Conservation (phyloP, 2,329 filamentous ascomycete species). For the Colletotrichum spinosum region DNA sequence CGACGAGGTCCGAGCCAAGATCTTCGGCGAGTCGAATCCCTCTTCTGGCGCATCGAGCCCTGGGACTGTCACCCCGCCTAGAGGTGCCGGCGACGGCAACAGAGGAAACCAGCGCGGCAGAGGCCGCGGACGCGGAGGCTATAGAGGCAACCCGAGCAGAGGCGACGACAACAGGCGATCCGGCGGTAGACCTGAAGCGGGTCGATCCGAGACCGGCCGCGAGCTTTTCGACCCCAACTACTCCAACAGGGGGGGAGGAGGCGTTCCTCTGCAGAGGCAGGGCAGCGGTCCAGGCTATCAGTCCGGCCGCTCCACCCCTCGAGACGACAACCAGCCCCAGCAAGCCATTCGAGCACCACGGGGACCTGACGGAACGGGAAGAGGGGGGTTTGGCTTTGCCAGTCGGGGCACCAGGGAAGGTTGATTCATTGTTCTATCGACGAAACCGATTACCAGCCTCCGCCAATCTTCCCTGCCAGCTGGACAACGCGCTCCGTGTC, state of each 20-base stretch:
- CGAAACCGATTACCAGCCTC: slow-evolving; percentile 79
- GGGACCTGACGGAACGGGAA: slow-evolving; percentile 81
- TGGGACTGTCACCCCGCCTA: slow-evolving; percentile 71
- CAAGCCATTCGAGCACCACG: slow-evolving; percentile 79
- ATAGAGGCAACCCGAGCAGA: slow-evolving; percentile 46
- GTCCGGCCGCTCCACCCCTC: slow-evolving; percentile 59
- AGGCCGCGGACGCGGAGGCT: slow-evolving; percentile 58
- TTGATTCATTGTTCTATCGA: slow-evolving; percentile 47
- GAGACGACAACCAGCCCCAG: slow-evolving; percentile 73
- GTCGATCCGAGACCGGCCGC: slow-evolving; percentile 50
- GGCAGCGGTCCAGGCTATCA: slow-evolving; percentile 51
- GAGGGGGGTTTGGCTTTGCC: slow-evolving; percentile 82
- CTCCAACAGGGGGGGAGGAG: slow-evolving; percentile 72
- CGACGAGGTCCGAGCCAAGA: slow-evolving; percentile 86
- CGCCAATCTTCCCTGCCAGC: slow-evolving; percentile 89
- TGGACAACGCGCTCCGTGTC: slow-evolving; percentile 88
- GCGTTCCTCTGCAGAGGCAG: slow-evolving; percentile 58
- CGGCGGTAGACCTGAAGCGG: slow-evolving; percentile 37
- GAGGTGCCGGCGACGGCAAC: slow-evolving; percentile 47
- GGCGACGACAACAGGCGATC: slow-evolving; percentile 44
- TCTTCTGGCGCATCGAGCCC: slow-evolving; percentile 72
- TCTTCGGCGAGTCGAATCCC: slow-evolving; percentile 76
- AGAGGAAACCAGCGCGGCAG: slow-evolving; percentile 57
- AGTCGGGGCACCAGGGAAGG: slow-evolving; percentile 68
- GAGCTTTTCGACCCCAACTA: slow-evolving; percentile 86